Evolutionary conservation across 2,329 filamentous ascomycete genomes (phyloP), one percentile per base, ranked within the genome.

Genomic region (Eutypella sp.): DNA sequence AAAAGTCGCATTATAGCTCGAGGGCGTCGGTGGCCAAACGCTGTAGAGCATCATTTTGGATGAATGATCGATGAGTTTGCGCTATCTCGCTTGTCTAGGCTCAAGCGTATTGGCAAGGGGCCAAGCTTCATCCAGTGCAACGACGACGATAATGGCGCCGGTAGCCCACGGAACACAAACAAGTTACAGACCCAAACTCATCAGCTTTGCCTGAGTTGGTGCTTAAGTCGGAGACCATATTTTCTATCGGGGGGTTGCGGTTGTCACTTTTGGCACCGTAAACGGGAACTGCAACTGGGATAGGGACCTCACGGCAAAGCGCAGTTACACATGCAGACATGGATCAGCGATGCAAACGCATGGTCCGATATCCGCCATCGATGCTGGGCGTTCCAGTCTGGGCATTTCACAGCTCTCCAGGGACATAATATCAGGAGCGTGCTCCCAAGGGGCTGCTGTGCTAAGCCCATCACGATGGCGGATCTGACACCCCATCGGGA

Each of bases 321-420:
- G 42, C 22, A 39, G 36, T n/a, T 11, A 27, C 39, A 40, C 50
- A 52, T 60, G 48, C 18, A 27, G 37, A 40, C 50, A 52, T 60
- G 48, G 47, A 49, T 23, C 43, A 43, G 27, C 19, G 34, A 20
- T 46, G 50, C 59, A 62, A 62, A 62, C 59, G 54, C 55, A 45
- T 55, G 50, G 49, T 41, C 34, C 34, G 46, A 39, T 47, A 45
- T 53, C 44, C 29, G 45, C 47, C 37, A 44, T 36, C 50, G 5
- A 18, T 19, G 19, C 45, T 31, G 41, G 38, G 46, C 22, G 10
- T 10, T n/a, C 13, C 10, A 23, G 11, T 33, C 5, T 15, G 29
- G 29, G 11, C n/a, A n/a, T n/a, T n/a, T n/a, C n/a, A n/a, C n/a
- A n/a, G n/a, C n/a, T n/a, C n/a, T n/a, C n/a, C n/a, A n/a, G n/a